Conservation (phyloP, 441 rosid species). For the Iberis amara region DNA sequence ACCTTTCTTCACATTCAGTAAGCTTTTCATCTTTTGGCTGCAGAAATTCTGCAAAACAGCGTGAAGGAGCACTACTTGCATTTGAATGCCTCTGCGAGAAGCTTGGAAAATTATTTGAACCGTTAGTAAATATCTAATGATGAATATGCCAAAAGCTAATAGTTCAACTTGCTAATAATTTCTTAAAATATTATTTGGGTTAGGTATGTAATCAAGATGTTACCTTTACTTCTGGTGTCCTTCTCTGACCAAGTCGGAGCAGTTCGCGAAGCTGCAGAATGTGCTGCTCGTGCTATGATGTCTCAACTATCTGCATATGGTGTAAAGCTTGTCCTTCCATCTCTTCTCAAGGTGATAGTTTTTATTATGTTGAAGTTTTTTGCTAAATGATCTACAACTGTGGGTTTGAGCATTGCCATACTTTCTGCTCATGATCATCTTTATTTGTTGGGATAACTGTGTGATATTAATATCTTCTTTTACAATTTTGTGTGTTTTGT, state of each 20-base stretch:
- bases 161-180: slow-evolving; percentile 6
- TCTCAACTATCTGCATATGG: slow-evolving; percentile 92
- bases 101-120: slow-evolving; percentile 94
- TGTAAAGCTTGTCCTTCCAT: slow-evolving; percentile 97
- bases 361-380: slow-evolving; percentile 6
- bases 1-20: not conserved
- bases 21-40: slow-evolving; percentile 23
- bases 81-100: slow-evolving; percentile 98
- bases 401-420: slow-evolving; percentile 7
- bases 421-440: slow-evolving; percentile 12
- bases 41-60: slow-evolving; percentile 88
- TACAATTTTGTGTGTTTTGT: not conserved
- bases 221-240: slow-evolving; percentile 87
- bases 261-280: slow-evolving; percentile 98
- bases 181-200: slow-evolving; percentile 23
- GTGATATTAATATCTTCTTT: slow-evolving; percentile 17
- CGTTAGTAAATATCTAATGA: slow-evolving; percentile 46
- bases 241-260: slow-evolving; percentile 99
- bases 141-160: slow-evolving; percentile 18
- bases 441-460: slow-evolving; percentile 7
- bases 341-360: slow-evolving; percentile 69
- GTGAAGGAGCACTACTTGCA: slow-evolving; percentile 95
- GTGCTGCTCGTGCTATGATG: slow-evolving; percentile 99
- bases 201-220: slow-evolving; percentile 94
- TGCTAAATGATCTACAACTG: slow-evolving; percentile 2